Evolutionary conservation across 1,139 yeast species (phyloP).

Genomic region (Meyerozyma guilliermondii): DNA sequence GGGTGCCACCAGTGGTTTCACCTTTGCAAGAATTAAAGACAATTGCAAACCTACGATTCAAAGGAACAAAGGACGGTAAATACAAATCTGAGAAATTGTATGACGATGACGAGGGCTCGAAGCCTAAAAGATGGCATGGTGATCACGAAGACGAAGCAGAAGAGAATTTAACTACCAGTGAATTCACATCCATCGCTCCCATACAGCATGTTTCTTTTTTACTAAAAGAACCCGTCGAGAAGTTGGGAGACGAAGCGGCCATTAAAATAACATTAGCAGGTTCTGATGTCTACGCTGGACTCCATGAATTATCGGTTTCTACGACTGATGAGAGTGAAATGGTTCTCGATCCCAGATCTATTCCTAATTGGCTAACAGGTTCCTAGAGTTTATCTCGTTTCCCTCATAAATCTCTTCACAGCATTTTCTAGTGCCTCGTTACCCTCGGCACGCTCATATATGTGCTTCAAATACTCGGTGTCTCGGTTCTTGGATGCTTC

Average conservation of each 20-base stretch:
- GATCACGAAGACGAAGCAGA: slow-evolving; percentile 16
- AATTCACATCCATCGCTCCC: slow-evolving; percentile 50
- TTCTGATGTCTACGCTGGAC: slow-evolving; percentile 73
- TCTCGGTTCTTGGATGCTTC: slow-evolving; percentile 60
- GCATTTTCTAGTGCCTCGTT: slow-evolving; percentile 17
- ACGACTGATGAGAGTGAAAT: slow-evolving; percentile 27
- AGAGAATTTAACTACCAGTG: slow-evolving; percentile 19
- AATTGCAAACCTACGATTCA: slow-evolving; percentile 51
- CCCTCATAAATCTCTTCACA: slow-evolving; percentile 18
- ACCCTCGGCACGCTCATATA: slow-evolving; percentile 21
- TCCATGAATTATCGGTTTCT: slow-evolving; percentile 61
- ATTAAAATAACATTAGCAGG: slow-evolving; percentile 58
- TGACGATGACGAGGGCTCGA: slow-evolving; percentile 23
- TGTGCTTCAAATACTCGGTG: slow-evolving; percentile 30
- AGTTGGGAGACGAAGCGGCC: slow-evolving; percentile 13
- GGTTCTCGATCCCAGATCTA: slow-evolving; percentile 43
- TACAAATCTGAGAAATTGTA: slow-evolving; percentile 28
- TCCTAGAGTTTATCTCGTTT: slow-evolving; percentile 11
- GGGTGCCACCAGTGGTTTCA: not conserved
- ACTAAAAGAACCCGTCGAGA: slow-evolving; percentile 23
- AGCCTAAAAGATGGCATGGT: slow-evolving; percentile 10
- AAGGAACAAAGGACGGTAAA: slow-evolving; percentile 41
- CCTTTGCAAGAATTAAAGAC: slow-evolving; percentile 19
- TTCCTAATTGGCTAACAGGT: slow-evolving; percentile 82
- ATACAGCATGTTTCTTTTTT: slow-evolving; percentile 46